A percentile compares a stretch with the other conserved stretches of the same genome.
phyloP scores from a whole-genome alignment of 2,329 filamentous ascomycete species.

The Moelleriella libera region DNA sequence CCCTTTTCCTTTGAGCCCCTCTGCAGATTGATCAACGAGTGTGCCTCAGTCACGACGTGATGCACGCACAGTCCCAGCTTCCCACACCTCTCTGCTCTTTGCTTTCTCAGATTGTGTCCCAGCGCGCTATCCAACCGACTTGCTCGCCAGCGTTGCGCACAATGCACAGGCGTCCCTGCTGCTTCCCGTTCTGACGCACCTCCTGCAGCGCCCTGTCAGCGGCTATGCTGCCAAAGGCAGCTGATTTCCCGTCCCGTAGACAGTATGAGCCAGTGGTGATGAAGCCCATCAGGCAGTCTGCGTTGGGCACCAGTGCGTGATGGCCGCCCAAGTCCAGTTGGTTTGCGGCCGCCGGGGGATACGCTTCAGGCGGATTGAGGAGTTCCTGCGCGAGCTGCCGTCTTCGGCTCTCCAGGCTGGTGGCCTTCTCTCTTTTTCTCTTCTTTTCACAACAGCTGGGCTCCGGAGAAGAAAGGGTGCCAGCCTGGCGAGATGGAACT shows the following conservation, averaged over 20 bases:
- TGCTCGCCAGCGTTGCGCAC: constrained; percentile 69
- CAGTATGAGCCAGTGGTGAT: constrained; percentile 79
- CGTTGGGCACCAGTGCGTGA: constrained; percentile 51
- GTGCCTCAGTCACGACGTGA: no score
- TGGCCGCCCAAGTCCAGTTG: constrained; percentile 35
- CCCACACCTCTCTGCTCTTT: neutral
- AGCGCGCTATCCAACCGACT: constrained; percentile 64
- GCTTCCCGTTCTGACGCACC: constrained; percentile 17
- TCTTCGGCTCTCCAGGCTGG: constrained; percentile 20
- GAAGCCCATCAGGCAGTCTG: constrained; percentile 73
- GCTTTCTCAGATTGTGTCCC: constrained; percentile 46
- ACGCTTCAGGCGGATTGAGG: constrained; percentile 18
- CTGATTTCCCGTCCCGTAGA: constrained; percentile 59
- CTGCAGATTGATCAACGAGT: no score
- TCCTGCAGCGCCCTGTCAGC: constrained; percentile 37
- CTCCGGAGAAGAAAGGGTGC: no score
- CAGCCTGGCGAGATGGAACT: neutral
- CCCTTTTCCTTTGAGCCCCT: no score
- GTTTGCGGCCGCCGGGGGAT: constrained; percentile 20
- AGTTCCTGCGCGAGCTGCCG: constrained; percentile 34
- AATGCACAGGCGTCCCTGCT: constrained; percentile 52
- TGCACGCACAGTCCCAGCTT: neutral
- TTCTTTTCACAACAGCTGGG: neutral
- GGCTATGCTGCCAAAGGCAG: constrained; percentile 59
- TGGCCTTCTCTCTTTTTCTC: constrained; percentile 10